Base-by-base conservation (phyloP, 2,329 filamentous ascomycete genomes). In the Eutypella sp. region DNA sequence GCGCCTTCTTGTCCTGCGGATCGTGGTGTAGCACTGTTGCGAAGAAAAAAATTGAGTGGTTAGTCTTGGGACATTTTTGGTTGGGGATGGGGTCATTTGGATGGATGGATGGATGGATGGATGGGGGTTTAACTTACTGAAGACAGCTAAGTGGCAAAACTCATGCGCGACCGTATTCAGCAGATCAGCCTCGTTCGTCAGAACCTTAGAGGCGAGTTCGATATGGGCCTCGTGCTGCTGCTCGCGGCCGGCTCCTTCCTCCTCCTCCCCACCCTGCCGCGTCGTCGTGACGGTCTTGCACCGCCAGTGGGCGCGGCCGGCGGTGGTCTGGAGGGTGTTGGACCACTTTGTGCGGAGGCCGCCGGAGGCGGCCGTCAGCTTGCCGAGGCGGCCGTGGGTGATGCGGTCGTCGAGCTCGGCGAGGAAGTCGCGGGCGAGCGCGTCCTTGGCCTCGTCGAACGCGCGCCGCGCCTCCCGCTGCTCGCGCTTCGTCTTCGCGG, bases 131-230 rank as follows among this genome's bases (percentile, higher is more conserved):
- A 15, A 33, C 29, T 33, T n/a, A 33, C 29, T 95, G 65, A 92
- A 96, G 58, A 90, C 95, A 37, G 89, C 85, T 1, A 97, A 71
- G 61, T 99, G 93, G 65, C 93, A 97, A 70, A 93, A 97, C 59
- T 99, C 93, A 64, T 99, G 93, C 0, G 92, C 89, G n/a, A 97
- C 70, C 0, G 93, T 90, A 64, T 96, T 96, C 52, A 93, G 76
- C 1, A 97, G 76, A 3, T 89, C 81, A 47, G 85, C 67, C 54
- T 87, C 81, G 58, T 85, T 78, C 61, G 89, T 82, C 50, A 97
- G 90, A 40, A 96, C 84, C 63, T 95, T 95, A 45, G 88, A 82
- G 0, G 91, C 89, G 2, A 97, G 79, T 62, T 97, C 91, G 59
- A 97, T 96, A 15, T 75, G 81, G 9, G 89, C 89, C 57, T 79